These are phyloP conservation scores for Verticillium albo-atrum DNA, from an alignment of 2,329 filamentous ascomycete species.

Conservation along the genomic window DNA sequence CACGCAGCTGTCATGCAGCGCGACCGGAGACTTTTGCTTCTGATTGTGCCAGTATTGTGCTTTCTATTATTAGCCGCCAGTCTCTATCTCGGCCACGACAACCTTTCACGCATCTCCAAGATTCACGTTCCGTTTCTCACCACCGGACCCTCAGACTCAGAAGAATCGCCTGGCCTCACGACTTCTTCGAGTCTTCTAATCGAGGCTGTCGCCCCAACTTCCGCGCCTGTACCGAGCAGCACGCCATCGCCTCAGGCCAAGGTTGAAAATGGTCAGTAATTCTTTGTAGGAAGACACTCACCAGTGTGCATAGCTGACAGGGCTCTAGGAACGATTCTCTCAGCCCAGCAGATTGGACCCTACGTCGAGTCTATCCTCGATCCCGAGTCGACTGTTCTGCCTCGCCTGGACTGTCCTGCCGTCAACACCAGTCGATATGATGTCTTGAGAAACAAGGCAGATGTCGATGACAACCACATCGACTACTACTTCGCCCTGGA, in stretches of 20 bases:
- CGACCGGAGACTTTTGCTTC: neutral
- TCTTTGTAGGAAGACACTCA: neutral
- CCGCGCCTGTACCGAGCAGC: neutral
- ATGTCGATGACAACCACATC: conserved; percentile 2
- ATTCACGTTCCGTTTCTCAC: neutral
- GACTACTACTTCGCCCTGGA: conserved; percentile 51
- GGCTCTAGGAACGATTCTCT: neutral
- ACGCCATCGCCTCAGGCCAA: neutral
- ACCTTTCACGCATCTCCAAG: neutral
- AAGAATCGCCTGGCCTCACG: neutral
- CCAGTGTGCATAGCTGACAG: neutral
- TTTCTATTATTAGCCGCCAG: neutral
- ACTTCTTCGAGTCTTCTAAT: neutral
- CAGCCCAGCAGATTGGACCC: neutral
- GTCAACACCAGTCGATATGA: conserved; percentile 8
- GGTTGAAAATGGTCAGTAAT: neutral
- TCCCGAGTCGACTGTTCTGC: conserved; percentile 7
- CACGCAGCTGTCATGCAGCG: neutral
- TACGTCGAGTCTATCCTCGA: conserved; percentile 37
- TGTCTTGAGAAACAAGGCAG: conserved; percentile 2
- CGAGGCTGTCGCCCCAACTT: neutral
- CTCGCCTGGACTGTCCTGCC: conserved; percentile 24
- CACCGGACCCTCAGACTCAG: neutral
- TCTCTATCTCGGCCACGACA: neutral
- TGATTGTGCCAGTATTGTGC: neutral